Evolutionary conservation across 2,329 filamentous ascomycete species (phyloP).

Genomic region (Botrytis hyacinthi): DNA sequence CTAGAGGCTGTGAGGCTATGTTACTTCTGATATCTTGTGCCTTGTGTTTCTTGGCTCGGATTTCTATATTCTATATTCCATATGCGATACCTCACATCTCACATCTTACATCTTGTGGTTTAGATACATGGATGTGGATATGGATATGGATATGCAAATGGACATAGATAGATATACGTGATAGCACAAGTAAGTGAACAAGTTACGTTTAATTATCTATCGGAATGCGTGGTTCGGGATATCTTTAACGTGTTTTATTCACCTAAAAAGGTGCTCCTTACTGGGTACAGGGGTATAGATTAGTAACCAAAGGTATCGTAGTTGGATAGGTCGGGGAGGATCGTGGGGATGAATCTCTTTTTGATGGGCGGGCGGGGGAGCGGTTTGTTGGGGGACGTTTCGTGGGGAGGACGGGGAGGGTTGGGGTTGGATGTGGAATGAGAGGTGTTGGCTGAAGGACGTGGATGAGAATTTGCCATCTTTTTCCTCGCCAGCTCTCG

Average conservation of each 20-base stretch:
- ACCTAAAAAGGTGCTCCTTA: neutral
- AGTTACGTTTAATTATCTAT: neutral
- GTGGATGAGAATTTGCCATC: neutral
- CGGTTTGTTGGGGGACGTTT: neutral
- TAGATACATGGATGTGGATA: no score
- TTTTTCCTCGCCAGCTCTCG: neutral
- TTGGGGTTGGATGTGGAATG: neutral
- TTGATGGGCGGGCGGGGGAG: neutral
- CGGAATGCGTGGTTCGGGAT: neutral
- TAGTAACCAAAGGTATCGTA: conserved; percentile 1
- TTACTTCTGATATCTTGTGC: neutral
- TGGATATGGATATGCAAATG: neutral
- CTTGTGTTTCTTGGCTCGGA: neutral
- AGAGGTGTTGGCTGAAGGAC: neutral
- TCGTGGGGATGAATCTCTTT: neutral
- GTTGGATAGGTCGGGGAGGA: neutral
- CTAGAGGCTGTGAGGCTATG: neutral
- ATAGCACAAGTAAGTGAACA: neutral
- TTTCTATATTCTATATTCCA: no score
- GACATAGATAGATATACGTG: neutral
- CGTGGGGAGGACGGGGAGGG: neutral
- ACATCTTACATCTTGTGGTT: no score
- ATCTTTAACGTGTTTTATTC: neutral
- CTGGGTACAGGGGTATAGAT: accelerated
- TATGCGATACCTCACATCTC: no score